Evolutionary conservation across 441 rosid genomes (phyloP).

Genomic region (Croton laevigatus): DNA sequence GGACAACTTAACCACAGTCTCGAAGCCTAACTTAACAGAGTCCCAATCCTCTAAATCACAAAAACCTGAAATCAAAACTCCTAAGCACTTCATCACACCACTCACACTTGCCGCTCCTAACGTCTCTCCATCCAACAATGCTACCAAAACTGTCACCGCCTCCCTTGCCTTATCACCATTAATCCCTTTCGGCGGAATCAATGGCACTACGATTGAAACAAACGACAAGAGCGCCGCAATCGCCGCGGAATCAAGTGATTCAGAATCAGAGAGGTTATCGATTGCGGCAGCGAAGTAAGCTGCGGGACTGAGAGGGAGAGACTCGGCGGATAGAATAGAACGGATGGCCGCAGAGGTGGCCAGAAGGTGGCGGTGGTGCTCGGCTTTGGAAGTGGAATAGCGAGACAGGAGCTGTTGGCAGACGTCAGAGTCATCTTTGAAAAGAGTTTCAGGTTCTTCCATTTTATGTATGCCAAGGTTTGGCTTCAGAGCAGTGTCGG

Average conservation of each 20-base stretch:
- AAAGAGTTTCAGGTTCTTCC: slow-evolving; percentile 20
- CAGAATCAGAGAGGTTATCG: slow-evolving; percentile 40
- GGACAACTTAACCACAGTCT: slow-evolving; percentile 55
- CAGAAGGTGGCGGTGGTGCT: slow-evolving; percentile 84
- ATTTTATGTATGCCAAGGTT: not conserved
- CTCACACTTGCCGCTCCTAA: slow-evolving; percentile 67
- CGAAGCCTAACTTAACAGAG: slow-evolving; percentile 54
- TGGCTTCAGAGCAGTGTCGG: not conserved
- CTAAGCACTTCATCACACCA: slow-evolving; percentile 78
- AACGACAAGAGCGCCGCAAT: slow-evolving; percentile 72
- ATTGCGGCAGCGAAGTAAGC: slow-evolving; percentile 84
- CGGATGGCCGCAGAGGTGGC: slow-evolving; percentile 90
- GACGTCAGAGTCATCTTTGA: slow-evolving; percentile 54
- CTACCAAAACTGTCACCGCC: slow-evolving; percentile 60
- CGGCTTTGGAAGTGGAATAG: slow-evolving; percentile 74
- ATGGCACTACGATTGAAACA: slow-evolving; percentile 52
- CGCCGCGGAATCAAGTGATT: slow-evolving; percentile 49
- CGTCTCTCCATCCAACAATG: slow-evolving; percentile 36
- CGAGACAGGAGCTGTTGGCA: slow-evolving; percentile 89
- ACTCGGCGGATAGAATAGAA: slow-evolving; percentile 66
- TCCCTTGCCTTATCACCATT: slow-evolving; percentile 53
- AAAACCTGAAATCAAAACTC: slow-evolving; percentile 50
- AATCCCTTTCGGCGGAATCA: slow-evolving; percentile 49
- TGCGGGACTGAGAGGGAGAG: slow-evolving; percentile 51
- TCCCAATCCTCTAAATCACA: slow-evolving; percentile 73